A percentile compares a stretch with the other conserved stretches of the same genome.
Conservation (phyloP, 1,284 basidiomycete genomes). For the Vanrija pseudolonga region DNA sequence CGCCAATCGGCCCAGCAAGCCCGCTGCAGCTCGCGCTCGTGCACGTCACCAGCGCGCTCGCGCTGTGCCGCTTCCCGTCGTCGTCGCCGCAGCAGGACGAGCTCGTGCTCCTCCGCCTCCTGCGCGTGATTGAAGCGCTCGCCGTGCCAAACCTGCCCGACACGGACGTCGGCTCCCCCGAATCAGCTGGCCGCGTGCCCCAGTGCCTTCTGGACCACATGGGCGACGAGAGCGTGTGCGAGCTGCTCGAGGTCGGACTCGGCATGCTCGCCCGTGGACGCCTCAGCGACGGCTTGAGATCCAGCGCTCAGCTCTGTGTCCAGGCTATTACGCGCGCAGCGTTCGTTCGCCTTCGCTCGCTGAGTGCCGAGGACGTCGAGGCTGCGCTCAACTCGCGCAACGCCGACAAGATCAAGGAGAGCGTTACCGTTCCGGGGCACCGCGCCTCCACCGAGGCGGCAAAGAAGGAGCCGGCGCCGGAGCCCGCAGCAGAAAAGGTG, state of each 20-base stretch:
- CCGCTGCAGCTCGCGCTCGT: constrained; percentile 59
- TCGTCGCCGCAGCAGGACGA: constrained; percentile 95
- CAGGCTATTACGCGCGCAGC: constrained; percentile 77
- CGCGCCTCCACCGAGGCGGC: not conserved
- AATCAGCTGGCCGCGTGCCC: not conserved
- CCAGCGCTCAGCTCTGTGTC: constrained; percentile 93
- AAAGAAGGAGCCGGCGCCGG: not conserved
- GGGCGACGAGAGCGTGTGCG: constrained; percentile 92
- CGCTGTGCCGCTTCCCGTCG: constrained; percentile 96
- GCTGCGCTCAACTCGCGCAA: constrained; percentile 22
- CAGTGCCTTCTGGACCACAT: constrained; percentile 54
- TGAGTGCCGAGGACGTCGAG: constrained; percentile 51
- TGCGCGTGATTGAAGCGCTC: constrained; percentile 84
- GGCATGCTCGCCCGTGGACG: constrained; percentile 97
- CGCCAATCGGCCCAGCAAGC: constrained; percentile 27
- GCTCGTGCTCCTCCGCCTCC: constrained; percentile 86
- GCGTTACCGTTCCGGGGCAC: constrained; percentile 8
- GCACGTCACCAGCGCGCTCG: constrained; percentile 82
- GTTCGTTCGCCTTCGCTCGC: constrained; percentile 66
- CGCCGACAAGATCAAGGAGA: constrained; percentile 20
- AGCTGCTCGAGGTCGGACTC: constrained; percentile 96
- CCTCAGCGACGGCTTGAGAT: constrained; percentile 66
- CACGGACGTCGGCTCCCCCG: constrained; percentile 3
- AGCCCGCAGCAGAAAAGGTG: not conserved
- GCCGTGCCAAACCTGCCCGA: constrained; percentile 56